These are phyloP conservation scores for Picea sitchensis DNA, from an alignment of 75 land plant genomes.

Conservation along the genomic window DNA sequence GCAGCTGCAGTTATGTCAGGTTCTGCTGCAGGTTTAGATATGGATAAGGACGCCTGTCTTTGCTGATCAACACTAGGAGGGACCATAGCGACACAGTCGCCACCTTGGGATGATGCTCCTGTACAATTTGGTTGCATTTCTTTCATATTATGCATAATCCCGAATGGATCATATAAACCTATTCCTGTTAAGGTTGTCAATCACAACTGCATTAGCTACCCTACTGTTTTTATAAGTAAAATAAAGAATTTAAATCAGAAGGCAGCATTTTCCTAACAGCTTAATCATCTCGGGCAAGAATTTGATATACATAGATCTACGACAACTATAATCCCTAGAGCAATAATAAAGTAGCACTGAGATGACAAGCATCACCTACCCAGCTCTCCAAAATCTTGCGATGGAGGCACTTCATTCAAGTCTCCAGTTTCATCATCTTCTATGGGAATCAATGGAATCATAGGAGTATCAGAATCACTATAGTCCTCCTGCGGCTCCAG, in stretches of 20 bases:
- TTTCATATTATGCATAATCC: neutral
- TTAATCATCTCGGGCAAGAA: no score
- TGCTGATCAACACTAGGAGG: neutral
- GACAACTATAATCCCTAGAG: no score
- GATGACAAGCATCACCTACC: neutral
- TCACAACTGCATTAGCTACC: neutral
- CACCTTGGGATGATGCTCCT: neutral
- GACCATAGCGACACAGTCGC: neutral
- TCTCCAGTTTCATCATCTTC: conserved; percentile 60
- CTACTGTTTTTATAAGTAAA: no score
- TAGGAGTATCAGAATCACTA: conserved; percentile 35
- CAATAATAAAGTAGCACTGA: no score
- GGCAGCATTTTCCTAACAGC: no score
- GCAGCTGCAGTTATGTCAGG: conserved; percentile 36
- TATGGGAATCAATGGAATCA: conserved; percentile 55
- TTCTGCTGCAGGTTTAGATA: conserved; percentile 14
- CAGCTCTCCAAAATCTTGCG: neutral
- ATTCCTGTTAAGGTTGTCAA: neutral
- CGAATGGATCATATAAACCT: no score
- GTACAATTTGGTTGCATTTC: neutral
- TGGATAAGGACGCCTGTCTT: neutral
- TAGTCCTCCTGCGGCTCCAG: conserved; percentile 18
- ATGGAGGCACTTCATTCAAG: neutral
- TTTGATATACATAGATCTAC: no score
- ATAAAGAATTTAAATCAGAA: no score